These are phyloP conservation scores for Hyphodiscus hymeniophilus DNA, from an alignment of 495 filamentous ascomycete species.

Conservation along the genomic window DNA sequence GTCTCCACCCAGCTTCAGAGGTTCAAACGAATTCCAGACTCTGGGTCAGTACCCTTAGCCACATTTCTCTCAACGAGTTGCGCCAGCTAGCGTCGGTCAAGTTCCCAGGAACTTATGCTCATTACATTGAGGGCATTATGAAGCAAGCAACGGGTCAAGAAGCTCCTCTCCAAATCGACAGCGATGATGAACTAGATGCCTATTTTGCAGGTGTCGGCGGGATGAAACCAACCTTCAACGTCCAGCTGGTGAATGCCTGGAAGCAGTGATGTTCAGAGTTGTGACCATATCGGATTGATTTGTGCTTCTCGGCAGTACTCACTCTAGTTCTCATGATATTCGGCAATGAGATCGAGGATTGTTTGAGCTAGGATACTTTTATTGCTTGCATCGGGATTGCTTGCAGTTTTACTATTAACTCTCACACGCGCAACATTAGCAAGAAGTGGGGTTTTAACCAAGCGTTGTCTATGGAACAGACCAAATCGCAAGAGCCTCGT, in stretches of 20 bases:
- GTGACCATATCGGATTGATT: no score
- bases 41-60: slow-evolving; percentile 55
- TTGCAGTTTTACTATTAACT: no score
- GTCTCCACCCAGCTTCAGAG: slow-evolving; percentile 46
- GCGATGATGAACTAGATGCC: slow-evolving; percentile 61
- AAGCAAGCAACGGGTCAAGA: slow-evolving; percentile 49
- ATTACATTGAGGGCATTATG: slow-evolving; percentile 57
- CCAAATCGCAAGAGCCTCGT: no score
- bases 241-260: slow-evolving; percentile 29
- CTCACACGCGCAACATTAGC: no score
- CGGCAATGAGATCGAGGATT: background rate
- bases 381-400: no score
- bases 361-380: no score
- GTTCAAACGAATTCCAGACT: slow-evolving; percentile 37
- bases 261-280: slow-evolving; percentile 13
- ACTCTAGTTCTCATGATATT: no score
- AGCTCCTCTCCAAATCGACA: slow-evolving; percentile 49
- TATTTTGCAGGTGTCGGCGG: slow-evolving; percentile 57
- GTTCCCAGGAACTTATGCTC: slow-evolving; percentile 45
- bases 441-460: no score
- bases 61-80: slow-evolving; percentile 48
- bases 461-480: no score
- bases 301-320: no score
- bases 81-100: slow-evolving; percentile 44
- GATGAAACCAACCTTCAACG: slow-evolving; percentile 58